Evolutionary conservation across 257 asterid genomes (phyloP).

Genomic region (Solanum sejunctum): DNA sequence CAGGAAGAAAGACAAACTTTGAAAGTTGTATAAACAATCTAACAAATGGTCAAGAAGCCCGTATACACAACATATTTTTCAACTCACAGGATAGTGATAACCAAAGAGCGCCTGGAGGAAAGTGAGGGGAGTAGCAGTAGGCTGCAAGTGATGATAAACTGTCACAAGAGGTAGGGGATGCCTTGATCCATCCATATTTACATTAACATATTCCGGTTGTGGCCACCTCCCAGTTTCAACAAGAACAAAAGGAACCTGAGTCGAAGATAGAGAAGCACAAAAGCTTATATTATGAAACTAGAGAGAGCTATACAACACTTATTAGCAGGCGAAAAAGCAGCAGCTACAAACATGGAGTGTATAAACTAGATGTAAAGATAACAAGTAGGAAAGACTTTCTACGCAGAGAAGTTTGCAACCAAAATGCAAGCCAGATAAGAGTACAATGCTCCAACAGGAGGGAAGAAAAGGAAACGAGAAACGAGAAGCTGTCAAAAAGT

Average conservation of each 20-base stretch:
- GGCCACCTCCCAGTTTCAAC: constrained; percentile 53
- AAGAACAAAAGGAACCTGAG: constrained; percentile 82
- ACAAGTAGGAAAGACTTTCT: background rate
- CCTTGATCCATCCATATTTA: constrained; percentile 79
- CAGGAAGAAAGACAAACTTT: background rate
- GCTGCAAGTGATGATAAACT: constrained; percentile 61
- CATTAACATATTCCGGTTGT: constrained; percentile 45
- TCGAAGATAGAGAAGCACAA: background rate
- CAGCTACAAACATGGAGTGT: background rate
- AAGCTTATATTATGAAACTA: background rate
- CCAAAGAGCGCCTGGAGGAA: constrained; percentile 85
- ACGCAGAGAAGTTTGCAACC: background rate
- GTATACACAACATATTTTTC: background rate
- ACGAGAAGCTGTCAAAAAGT: too few species aligned
- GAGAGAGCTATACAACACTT: background rate
- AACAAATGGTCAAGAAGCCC: background rate
- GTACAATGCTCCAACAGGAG: background rate
- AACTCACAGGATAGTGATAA: constrained; percentile 78
- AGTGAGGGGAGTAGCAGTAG: constrained; percentile 58
- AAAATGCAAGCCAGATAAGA: background rate
- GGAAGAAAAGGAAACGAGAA: background rate
- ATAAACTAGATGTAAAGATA: background rate
- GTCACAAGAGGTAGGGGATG: constrained; percentile 78
- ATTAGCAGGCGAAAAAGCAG: background rate
- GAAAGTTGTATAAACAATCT: background rate